A percentile compares a stretch with the other conserved stretches of the same genome.
These are phyloP conservation scores for Microcera coccophila DNA, from an alignment of 2,329 filamentous ascomycete genomes.

Conservation along the genomic window DNA sequence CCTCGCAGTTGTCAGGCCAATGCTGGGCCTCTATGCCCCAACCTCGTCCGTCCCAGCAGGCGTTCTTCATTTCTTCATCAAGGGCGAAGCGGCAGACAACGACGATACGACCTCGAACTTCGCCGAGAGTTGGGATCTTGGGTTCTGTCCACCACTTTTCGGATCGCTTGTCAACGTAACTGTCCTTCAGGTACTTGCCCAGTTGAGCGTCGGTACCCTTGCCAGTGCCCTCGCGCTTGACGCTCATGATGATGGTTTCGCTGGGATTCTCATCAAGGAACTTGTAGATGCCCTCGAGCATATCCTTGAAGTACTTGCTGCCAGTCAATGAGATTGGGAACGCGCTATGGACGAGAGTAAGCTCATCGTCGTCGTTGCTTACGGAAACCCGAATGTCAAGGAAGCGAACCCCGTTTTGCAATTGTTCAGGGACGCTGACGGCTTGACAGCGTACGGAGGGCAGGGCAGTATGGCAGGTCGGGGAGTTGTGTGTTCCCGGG, in stretches of 20 bases:
- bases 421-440: conserved; percentile 70
- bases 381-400: conserved; percentile 78
- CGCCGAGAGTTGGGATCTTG: conserved; percentile 71
- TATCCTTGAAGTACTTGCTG: conserved; percentile 69
- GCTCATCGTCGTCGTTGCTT: conserved; percentile 54
- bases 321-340: conserved; percentile 86
- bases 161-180: conserved; percentile 59
- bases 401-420: conserved; percentile 88
- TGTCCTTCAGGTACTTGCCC: conserved; percentile 64
- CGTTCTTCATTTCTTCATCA: conserved; percentile 48
- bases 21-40: conserved; percentile 58
- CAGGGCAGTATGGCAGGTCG: conserved; percentile 77
- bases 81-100: conserved; percentile 77
- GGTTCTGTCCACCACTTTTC: conserved; percentile 76
- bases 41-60: conserved; percentile 48
- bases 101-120: conserved; percentile 77
- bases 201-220: conserved; percentile 76
- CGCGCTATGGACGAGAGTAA: conserved; percentile 82
- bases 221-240: conserved; percentile 90
- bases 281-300: conserved; percentile 66
- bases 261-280: conserved; percentile 76
- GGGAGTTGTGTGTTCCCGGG: conserved; percentile 92
- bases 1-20: conserved; percentile 87
- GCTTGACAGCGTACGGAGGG: conserved; percentile 93
- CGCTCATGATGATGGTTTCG: conserved; percentile 78